These are phyloP conservation scores for Leishmania braziliensis DNA, from an alignment of 208 protist genomes.

Conservation along the genomic window DNA sequence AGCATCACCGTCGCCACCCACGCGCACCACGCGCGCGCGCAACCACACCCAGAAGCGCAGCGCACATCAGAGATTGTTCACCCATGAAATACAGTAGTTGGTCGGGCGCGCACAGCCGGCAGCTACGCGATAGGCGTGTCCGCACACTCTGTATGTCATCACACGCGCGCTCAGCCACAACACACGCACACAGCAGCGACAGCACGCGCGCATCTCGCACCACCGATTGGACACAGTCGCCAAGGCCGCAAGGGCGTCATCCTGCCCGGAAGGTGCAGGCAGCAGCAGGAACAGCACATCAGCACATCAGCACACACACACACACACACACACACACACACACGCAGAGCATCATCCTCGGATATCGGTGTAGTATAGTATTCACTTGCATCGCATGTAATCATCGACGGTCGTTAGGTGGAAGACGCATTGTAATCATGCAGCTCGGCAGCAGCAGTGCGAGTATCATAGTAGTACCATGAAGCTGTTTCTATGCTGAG, in stretches of 20 bases:
- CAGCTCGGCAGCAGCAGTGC: conserved; percentile 5
- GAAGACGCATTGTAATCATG: conserved; percentile 23
- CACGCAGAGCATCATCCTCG: background rate
- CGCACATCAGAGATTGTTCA: too few species aligned
- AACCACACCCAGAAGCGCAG: background rate
- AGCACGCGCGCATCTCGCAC: conserved; percentile 22
- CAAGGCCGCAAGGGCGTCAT: conserved; percentile 10
- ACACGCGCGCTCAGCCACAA: background rate
- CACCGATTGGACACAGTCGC: conserved; percentile 32
- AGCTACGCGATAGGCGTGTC: too few species aligned
- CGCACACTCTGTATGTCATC: too few species aligned
- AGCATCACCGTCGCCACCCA: background rate
- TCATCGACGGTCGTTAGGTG: conserved; percentile 24
- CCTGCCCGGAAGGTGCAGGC: conserved; percentile 17
- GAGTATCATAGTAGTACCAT: background rate
- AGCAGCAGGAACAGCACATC: background rate
- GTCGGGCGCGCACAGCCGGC: too few species aligned
- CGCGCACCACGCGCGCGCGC: too few species aligned
- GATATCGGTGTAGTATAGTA: background rate
- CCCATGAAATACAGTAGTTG: too few species aligned
- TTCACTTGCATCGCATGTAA: conserved; percentile 15
- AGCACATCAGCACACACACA: background rate
- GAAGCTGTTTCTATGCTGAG: too few species aligned
- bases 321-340: background rate
- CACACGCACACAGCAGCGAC: background rate